These are phyloP conservation scores for Annulohypoxylon bovei DNA, from an alignment of 495 filamentous ascomycete species.

Conservation along the genomic window DNA sequence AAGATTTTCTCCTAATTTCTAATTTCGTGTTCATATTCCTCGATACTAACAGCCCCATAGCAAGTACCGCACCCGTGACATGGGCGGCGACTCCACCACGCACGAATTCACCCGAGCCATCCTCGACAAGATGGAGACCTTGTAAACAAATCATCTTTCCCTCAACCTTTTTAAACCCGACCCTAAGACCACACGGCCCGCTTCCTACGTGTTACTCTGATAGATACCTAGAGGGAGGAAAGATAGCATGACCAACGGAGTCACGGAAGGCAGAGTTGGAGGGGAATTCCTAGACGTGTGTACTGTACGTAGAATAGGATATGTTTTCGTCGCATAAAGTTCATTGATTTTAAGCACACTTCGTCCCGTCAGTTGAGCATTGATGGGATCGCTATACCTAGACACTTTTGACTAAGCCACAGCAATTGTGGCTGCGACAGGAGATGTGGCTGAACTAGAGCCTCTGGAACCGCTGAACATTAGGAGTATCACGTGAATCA, in stretches of 20 bases:
- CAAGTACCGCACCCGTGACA: slow-evolving; percentile 86
- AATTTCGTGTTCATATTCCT: background rate
- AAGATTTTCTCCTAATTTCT: slow-evolving; percentile 50
- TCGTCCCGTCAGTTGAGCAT: too few relatives aligned
- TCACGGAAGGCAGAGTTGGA: slow-evolving; percentile 36
- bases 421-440: background rate
- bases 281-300: slow-evolving; percentile 34
- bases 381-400: too few relatives aligned
- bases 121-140: slow-evolving; percentile 86
- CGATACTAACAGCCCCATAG: slow-evolving; percentile 59
- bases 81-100: slow-evolving; percentile 89
- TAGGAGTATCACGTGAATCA: background rate
- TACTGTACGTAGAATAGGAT: slow-evolving; percentile 42
- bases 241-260: slow-evolving; percentile 39
- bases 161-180: slow-evolving; percentile 18
- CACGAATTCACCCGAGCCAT: slow-evolving; percentile 96
- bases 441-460: background rate
- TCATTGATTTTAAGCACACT: slow-evolving; percentile 5
- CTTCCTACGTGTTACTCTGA: slow-evolving; percentile 31
- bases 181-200: slow-evolving; percentile 30
- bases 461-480: too few relatives aligned
- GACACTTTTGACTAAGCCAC: too few relatives aligned
- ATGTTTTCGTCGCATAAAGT: slow-evolving; percentile 28
- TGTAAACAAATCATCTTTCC: slow-evolving; percentile 32
- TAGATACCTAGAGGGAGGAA: slow-evolving; percentile 40